Conservation (phyloP, 805 yeast species). For the Wickerhamiella azyma region DNA sequence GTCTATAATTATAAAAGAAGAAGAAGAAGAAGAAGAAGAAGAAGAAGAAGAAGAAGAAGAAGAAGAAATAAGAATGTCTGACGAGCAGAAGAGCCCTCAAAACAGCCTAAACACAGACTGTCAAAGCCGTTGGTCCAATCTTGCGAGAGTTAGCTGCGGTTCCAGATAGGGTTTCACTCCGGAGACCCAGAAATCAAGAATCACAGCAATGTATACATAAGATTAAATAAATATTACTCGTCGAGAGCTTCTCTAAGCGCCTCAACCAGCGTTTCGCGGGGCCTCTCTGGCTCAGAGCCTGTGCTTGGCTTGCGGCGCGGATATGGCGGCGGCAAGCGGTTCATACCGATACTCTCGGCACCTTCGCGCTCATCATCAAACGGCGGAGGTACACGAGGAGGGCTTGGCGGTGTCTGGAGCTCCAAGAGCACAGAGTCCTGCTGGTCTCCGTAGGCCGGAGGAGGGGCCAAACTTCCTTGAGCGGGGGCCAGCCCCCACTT, state of each 20-base stretch:
- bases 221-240: background rate
- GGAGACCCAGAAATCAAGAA: too few species aligned
- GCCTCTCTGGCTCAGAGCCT: background rate
- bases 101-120: too few species aligned
- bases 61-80: too few species aligned
- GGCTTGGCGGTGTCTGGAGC: constrained; percentile 6
- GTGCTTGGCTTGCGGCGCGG: background rate
- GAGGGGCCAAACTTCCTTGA: constrained; percentile 79
- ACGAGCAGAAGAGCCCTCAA: too few species aligned
- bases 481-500: constrained; percentile 93
- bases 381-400: constrained; percentile 7
- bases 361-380: constrained; percentile 4
- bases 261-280: background rate
- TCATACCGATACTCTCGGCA: constrained; percentile 8
- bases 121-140: too few species aligned
- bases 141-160: too few species aligned
- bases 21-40: too few species aligned
- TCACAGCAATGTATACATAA: background rate
- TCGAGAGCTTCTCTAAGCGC: background rate
- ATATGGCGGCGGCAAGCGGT: constrained; percentile 10
- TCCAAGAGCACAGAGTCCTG: constrained; percentile 68
- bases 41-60: too few species aligned
- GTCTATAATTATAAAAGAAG: too few species aligned
- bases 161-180: too few species aligned
- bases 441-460: constrained; percentile 80